A percentile compares a stretch with the other conserved stretches of the same genome.
These are phyloP conservation scores for Pythium chondricola DNA, from an alignment of 352 stramenopile genomes.

Conservation along the genomic window DNA sequence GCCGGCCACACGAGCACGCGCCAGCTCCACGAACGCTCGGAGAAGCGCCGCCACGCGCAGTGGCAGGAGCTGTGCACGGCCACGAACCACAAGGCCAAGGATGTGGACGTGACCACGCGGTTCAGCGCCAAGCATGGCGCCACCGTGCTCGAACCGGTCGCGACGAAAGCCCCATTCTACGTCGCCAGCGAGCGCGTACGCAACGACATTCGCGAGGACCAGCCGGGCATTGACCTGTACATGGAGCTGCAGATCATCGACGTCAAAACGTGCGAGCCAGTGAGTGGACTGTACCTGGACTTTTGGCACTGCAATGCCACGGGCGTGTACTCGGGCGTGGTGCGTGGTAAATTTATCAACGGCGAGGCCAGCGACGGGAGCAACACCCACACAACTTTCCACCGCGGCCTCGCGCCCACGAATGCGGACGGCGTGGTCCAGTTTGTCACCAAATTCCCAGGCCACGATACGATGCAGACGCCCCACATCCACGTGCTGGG, in stretches of 20 bases:
- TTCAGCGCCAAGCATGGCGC: conserved; percentile 3
- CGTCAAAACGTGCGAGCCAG: conserved; percentile 13
- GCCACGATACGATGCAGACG: conserved; percentile 10
- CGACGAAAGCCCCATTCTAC: conserved; percentile 14
- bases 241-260: conserved; percentile 13
- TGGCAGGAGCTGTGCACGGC: conserved; percentile 4
- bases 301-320: conserved; percentile 20
- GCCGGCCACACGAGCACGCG: not conserved
- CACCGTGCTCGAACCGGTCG: conserved; percentile 13
- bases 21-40: not conserved
- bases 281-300: conserved; percentile 11
- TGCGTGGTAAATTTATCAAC: conserved; percentile 3
- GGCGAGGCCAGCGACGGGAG: conserved; percentile 2
- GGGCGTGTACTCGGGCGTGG: conserved; percentile 15
- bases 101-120: not conserved
- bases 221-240: conserved; percentile 11
- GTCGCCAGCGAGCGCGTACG: conserved; percentile 13
- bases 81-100: conserved; percentile 6
- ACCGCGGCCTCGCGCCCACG: conserved; percentile 5
- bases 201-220: conserved; percentile 13
- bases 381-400: conserved; percentile 11
- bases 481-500: conserved; percentile 13
- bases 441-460: conserved; percentile 18
- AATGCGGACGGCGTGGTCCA: conserved; percentile 10
- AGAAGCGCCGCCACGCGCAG: not conserved